A percentile compares a stretch with the other conserved stretches of the same genome.
These are phyloP conservation scores for Microstegium vimineum DNA, from an alignment of 176 grass and related monocot species.

Conservation along the genomic window DNA sequence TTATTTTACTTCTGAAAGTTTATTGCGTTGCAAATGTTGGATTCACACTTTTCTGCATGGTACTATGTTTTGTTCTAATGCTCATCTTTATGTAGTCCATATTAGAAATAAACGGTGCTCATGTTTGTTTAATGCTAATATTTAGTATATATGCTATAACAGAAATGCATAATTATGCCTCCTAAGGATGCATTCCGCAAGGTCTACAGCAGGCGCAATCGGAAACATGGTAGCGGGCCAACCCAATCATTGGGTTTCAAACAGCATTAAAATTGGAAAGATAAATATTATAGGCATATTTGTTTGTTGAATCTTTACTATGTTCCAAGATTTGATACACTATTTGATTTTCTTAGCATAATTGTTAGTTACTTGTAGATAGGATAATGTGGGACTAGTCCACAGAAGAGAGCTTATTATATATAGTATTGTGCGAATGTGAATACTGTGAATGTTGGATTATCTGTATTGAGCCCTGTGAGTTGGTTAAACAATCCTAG, in stretches of 20 bases:
- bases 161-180: constrained; percentile 29
- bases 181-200: background rate
- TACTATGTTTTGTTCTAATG: background rate
- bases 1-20: background rate
- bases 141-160: constrained; percentile 36
- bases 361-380: background rate
- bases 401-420: background rate
- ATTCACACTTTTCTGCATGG: background rate
- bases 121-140: constrained; percentile 36
- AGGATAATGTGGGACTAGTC: background rate
- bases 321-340: constrained; percentile 1
- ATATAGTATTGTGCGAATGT: background rate
- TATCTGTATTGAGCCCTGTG: background rate
- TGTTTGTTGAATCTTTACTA: background rate
- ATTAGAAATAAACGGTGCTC: constrained; percentile 7
- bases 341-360: constrained; percentile 11
- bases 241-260: constrained; percentile 6
- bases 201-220: constrained; percentile 38
- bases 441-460: background rate
- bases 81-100: background rate
- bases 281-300: background rate
- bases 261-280: background rate
- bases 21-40: background rate
- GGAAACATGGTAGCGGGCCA: constrained; percentile 19
- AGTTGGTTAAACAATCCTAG: background rate